phyloP scores from a whole-genome alignment of 331 rosid genomes.

The Phaseolus coccineus region DNA sequence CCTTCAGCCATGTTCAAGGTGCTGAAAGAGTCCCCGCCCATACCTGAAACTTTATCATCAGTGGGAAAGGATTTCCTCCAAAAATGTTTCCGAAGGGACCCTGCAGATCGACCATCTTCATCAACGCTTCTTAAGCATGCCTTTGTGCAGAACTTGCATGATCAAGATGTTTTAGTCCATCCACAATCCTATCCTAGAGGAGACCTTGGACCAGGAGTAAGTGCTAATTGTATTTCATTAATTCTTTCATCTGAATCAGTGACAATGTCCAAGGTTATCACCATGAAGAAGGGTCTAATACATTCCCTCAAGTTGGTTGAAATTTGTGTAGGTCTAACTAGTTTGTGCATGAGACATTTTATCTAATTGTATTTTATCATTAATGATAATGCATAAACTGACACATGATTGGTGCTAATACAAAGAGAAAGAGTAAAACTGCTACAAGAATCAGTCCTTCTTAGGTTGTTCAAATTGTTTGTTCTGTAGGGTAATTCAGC shows the following conservation, averaged over 20 bases:
- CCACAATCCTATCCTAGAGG: conserved; percentile 41
- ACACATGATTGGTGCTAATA: neutral
- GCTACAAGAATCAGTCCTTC: neutral
- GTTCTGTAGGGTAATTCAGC: conserved; percentile 48
- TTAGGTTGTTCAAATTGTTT: neutral
- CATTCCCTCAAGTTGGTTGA: neutral
- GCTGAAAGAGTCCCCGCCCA: conserved; percentile 61
- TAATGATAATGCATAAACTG: neutral
- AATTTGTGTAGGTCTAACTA: neutral
- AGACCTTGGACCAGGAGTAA: conserved; percentile 50
- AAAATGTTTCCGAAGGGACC: conserved; percentile 68
- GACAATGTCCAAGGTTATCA: neutral
- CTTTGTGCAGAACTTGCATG: conserved; percentile 53
- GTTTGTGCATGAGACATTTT: neutral
- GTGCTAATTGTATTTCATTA: conserved; percentile 35
- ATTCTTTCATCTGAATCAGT: neutral
- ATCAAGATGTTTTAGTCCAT: conserved; percentile 40
- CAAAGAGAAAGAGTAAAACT: neutral
- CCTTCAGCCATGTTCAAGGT: conserved; percentile 82
- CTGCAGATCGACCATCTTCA: conserved; percentile 71
- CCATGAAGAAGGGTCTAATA: neutral
- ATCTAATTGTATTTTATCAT: neutral
- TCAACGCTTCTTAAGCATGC: conserved; percentile 61
- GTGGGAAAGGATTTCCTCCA: conserved; percentile 69
- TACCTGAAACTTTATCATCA: conserved; percentile 67